Percentiles rank a stretch among this genome's conserved stretches.
Conservation (phyloP, 148 eudicot genomes). For the Salicornia ramosissima region DNA sequence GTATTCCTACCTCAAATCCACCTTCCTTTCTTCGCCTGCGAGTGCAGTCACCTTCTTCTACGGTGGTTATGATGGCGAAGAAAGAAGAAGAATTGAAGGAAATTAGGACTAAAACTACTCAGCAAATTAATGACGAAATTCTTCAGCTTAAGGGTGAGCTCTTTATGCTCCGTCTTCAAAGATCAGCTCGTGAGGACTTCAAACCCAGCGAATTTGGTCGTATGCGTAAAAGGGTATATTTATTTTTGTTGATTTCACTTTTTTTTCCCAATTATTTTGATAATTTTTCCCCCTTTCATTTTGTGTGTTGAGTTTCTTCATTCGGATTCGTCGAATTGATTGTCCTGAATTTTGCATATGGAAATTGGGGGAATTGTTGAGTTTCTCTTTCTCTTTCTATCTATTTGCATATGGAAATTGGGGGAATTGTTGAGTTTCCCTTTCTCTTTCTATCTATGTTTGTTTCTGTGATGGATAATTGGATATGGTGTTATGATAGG, state of each 20-base stretch:
- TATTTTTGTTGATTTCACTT: background rate
- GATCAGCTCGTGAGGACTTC: slow-evolving; percentile 72
- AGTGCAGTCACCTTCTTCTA: slow-evolving; percentile 13
- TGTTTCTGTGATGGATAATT: too few species aligned
- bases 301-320: background rate
- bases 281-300: background rate
- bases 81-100: slow-evolving; percentile 75
- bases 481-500: background rate
- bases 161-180: slow-evolving; percentile 77
- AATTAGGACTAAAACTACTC: slow-evolving; percentile 63
- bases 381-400: too few species aligned
- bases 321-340: slow-evolving; percentile 1
- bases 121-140: slow-evolving; percentile 66
- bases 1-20: slow-evolving; percentile 20
- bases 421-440: too few species aligned
- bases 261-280: too few species aligned
- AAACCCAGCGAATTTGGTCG: slow-evolving; percentile 78
- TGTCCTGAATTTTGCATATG: background rate
- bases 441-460: too few species aligned
- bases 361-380: background rate
- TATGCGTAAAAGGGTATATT: slow-evolving; percentile 72
- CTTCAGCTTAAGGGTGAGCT: slow-evolving; percentile 85
- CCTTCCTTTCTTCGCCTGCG: slow-evolving; percentile 17
- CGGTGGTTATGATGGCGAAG: slow-evolving; percentile 69
- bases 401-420: background rate